Evolutionary conservation across 1,284 basidiomycete species (phyloP).

Genomic region (Leccinum griseonigrum): DNA sequence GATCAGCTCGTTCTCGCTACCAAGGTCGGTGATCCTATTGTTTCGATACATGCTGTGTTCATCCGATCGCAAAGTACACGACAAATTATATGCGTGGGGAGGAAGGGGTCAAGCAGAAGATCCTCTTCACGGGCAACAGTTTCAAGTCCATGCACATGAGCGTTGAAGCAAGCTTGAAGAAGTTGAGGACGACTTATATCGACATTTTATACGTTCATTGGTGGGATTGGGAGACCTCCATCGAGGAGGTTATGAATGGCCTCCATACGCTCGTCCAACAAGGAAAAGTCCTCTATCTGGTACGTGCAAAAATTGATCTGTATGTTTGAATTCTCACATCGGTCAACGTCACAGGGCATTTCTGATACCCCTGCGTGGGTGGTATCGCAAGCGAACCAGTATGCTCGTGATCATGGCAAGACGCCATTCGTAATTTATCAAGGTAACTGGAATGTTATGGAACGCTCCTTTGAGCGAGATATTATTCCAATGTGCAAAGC

Average conservation of each 20-base stretch:
- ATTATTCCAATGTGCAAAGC: constrained; percentile 48
- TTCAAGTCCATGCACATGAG: constrained; percentile 32
- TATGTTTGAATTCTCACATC: not conserved
- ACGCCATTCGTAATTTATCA: constrained; percentile 54
- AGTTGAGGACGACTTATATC: constrained; percentile 41
- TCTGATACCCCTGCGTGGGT: constrained; percentile 44
- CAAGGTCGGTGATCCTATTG: constrained; percentile 31
- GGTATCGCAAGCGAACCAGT: constrained; percentile 38
- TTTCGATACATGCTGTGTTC: not conserved
- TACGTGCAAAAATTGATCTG: constrained; percentile 3
- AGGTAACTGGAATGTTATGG: constrained; percentile 50
- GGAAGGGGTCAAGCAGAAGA: constrained; percentile 19
- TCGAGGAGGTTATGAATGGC: constrained; percentile 45
- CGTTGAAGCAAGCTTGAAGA: constrained; percentile 38
- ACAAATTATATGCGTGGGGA: constrained; percentile 27
- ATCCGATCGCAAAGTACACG: constrained; percentile 29
- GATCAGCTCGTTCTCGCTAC: constrained; percentile 48
- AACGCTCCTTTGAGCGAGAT: constrained; percentile 48
- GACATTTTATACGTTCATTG: constrained; percentile 38
- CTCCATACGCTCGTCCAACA: constrained; percentile 39
- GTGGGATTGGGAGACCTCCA: constrained; percentile 39
- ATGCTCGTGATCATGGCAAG: constrained; percentile 40
- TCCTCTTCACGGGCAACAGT: constrained; percentile 38
- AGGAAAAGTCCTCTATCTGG: constrained; percentile 48
- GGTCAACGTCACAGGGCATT: constrained; percentile 21